A percentile compares a stretch with the other conserved stretches of the same genome.
phyloP scores from a whole-genome alignment of 1,139 yeast species.

The Magnusiomyces tetraspermus region DNA sequence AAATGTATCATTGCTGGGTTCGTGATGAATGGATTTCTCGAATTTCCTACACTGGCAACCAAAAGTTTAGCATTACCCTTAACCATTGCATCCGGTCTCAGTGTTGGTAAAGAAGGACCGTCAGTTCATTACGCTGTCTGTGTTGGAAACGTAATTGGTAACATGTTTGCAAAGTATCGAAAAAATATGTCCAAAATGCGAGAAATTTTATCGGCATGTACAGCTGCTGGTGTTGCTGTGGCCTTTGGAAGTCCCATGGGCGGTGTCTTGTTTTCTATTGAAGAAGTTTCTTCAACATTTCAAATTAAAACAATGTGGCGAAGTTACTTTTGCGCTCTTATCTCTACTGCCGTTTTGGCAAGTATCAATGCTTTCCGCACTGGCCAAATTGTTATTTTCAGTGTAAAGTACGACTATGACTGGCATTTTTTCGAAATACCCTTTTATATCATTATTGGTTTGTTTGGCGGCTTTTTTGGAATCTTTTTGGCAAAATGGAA shows the following conservation, averaged over 20 bases:
- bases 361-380: constrained; percentile 82
- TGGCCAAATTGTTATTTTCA: constrained; percentile 87
- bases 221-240: constrained; percentile 89
- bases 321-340: constrained; percentile 80
- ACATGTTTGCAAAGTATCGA: constrained; percentile 40
- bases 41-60: constrained; percentile 59
- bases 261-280: constrained; percentile 80
- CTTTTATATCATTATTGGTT: constrained; percentile 65
- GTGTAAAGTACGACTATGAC: constrained; percentile 70
- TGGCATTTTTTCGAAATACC: constrained; percentile 89
- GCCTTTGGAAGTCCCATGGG: constrained; percentile 95
- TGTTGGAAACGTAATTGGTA: constrained; percentile 60
- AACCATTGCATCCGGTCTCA: constrained; percentile 72
- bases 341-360: constrained; percentile 70
- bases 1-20: constrained; percentile 93
- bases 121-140: constrained; percentile 81
- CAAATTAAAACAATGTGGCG: constrained; percentile 80
- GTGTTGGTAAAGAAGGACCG: constrained; percentile 82
- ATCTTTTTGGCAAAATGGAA: constrained; percentile 71
- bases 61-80: constrained; percentile 78
- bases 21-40: constrained; percentile 66
- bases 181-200: constrained; percentile 35
- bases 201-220: constrained; percentile 70
- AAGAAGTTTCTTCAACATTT: constrained; percentile 65
- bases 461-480: constrained; percentile 90